Conservation (phyloP, 495 filamentous ascomycete species). For the Tuber aestivum region DNA sequence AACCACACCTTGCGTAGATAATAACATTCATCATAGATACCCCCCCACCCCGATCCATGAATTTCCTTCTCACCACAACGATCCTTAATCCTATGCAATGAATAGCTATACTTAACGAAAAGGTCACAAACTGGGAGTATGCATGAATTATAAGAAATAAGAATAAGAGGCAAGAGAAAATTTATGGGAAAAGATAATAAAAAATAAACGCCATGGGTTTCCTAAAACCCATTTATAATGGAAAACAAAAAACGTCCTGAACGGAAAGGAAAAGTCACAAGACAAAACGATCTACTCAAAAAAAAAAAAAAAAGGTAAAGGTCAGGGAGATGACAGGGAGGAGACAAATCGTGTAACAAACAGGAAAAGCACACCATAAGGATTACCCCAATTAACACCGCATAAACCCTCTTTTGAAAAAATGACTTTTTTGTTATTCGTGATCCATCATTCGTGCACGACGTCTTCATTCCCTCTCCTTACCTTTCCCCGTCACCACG, state of each 20-base stretch:
- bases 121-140: background rate
- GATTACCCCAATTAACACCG: background rate
- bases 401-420: background rate
- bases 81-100: background rate
- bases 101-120: background rate
- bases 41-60: background rate
- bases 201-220: background rate
- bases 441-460: background rate
- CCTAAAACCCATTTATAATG: background rate
- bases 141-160: background rate
- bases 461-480: constrained; percentile 29
- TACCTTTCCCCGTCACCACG: constrained; percentile 28
- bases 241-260: background rate
- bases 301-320: background rate
- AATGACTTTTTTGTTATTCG: background rate
- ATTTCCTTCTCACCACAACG: background rate
- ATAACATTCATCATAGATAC: background rate
- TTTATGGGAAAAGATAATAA: background rate
- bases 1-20: background rate
- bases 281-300: background rate
- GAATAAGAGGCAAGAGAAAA: background rate
- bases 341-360: background rate
- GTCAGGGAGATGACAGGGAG: background rate
- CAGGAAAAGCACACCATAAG: background rate
- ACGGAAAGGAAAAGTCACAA: background rate